Percentiles rank a stretch among this genome's conserved stretches.
Conservation (phyloP, 2,329 filamentous ascomycete genomes). For the Arthrinium phaeospermum region DNA sequence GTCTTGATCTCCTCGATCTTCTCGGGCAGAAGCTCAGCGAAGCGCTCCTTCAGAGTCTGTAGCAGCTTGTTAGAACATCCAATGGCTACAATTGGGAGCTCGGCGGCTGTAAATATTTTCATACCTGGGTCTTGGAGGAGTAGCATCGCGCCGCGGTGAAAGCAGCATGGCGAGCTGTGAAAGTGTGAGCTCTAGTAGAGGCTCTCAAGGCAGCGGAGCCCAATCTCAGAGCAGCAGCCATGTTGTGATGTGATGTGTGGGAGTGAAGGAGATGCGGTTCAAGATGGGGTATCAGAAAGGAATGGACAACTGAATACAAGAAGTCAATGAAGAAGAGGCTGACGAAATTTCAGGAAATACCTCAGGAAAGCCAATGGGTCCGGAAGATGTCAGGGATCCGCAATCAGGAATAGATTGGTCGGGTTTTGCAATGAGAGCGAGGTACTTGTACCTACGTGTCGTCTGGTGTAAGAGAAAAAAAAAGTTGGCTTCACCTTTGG, state of each 20-base stretch:
- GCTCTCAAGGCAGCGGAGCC: slow-evolving; percentile 83
- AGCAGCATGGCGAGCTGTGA: slow-evolving; percentile 71
- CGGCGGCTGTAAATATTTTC: neutral
- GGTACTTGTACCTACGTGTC: slow-evolving; percentile 15
- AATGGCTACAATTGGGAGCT: neutral
- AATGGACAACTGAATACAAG: slow-evolving; percentile 22
- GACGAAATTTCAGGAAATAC: slow-evolving; percentile 22
- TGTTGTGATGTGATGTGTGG: slow-evolving; percentile 51
- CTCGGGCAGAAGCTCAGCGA: slow-evolving; percentile 91
- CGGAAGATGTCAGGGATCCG: slow-evolving; percentile 18
- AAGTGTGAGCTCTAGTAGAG: slow-evolving; percentile 69
- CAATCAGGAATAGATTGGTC: slow-evolving; percentile 19
- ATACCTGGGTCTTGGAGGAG: slow-evolving; percentile 89
- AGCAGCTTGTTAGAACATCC: slow-evolving; percentile 27
- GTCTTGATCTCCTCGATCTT: slow-evolving; percentile 99
- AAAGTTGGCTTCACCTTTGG: slow-evolving; percentile 16
- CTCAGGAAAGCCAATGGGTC: slow-evolving; percentile 18
- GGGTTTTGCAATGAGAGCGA: slow-evolving; percentile 5
- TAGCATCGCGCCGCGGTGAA: slow-evolving; percentile 90
- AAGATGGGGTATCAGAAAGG: slow-evolving; percentile 31
- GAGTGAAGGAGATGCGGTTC: slow-evolving; percentile 18
- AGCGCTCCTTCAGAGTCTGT: slow-evolving; percentile 96
- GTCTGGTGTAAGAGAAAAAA: slow-evolving; percentile 7
- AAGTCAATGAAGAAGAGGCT: slow-evolving; percentile 10
- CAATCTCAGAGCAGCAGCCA: slow-evolving; percentile 85